Percentiles rank a stretch among this genome's conserved stretches.
Evolutionary conservation across 345 rosid species (phyloP).

Genomic region (Arabis hirsuta): DNA sequence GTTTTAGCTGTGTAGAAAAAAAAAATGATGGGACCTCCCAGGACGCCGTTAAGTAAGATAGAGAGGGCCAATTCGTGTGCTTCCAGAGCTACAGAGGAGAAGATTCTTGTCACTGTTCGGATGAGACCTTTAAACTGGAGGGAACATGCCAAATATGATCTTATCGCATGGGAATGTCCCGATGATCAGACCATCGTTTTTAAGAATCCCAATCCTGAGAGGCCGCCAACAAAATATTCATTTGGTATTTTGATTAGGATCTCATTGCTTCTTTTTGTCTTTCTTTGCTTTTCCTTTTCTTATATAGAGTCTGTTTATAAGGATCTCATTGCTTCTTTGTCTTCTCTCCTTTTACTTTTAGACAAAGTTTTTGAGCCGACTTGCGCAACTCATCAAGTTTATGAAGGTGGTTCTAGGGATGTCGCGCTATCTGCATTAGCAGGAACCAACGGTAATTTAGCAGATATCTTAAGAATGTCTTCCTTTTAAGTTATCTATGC

Average conservation of each 20-base stretch:
- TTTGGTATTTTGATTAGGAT: conserved; percentile 57
- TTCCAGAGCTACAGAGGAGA: conserved; percentile 70
- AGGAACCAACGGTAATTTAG: conserved; percentile 78
- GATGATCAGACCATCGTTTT: conserved; percentile 63
- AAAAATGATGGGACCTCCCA: conserved; percentile 62
- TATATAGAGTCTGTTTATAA: neutral
- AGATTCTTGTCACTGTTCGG: conserved; percentile 83
- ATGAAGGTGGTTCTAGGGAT: conserved; percentile 90
- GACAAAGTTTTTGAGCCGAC: conserved; percentile 83
- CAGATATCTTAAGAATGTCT: conserved; percentile 9
- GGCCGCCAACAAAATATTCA: conserved; percentile 47
- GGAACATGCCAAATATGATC: conserved; percentile 89
- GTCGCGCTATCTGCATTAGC: conserved; percentile 87
- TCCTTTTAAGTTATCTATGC: neutral
- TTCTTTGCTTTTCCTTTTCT: neutral
- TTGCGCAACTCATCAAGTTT: conserved; percentile 68
- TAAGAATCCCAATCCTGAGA: conserved; percentile 72
- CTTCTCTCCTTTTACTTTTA: conserved; percentile 22
- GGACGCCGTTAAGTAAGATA: conserved; percentile 69
- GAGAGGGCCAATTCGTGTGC: conserved; percentile 54
- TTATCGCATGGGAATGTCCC: conserved; percentile 89
- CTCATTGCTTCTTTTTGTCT: neutral
- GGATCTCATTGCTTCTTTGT: neutral
- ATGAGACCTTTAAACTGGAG: conserved; percentile 79
- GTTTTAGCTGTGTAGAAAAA: conserved; percentile 27